Base-by-base conservation (phyloP, 2,329 filamentous ascomycete genomes). In the Fusarium compactum region DNA sequence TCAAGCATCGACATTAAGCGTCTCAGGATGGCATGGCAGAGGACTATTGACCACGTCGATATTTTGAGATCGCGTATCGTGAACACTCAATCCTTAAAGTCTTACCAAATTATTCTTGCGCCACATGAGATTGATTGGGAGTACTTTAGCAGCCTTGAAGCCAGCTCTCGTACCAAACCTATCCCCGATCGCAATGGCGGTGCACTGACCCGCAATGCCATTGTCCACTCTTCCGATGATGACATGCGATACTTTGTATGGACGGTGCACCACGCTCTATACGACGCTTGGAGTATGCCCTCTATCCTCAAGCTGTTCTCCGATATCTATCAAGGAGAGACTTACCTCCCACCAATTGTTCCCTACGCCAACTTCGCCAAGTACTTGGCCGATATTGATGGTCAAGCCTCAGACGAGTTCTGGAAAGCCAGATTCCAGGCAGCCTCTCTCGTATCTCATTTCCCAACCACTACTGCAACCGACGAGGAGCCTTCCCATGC, bases 11-110 rank as follows among this genome's bases (percentile, higher is more conserved):
- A 65, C 6, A 25, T 74, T 0, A 53, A 62, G 0, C 51, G 51
- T 4, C 71, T 76, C 38, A 69, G 68, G 47, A 20, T 58, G 2
- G 74, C 76, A 10, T 76, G 74, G 74, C 62, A 76, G 16, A 58
- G 29, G 6, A 66, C 68, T 6, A 52, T 71, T 9, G 52, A 69
- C 5, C 46, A 43, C 2, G 68, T 73, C 7, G 62, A 70, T 10
- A 76, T 77, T 15, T 8, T 77, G 18, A 67, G 75, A 56, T 67
- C 74, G 0, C 71, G 75, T 1, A 75, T 76, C 24, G 65, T 76
- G 6, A 74, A 67, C 38, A 22, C 62, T 7, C 34, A 46, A 16
- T 61, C 67, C 0, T 43, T 66, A 12, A 73, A 50, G 38, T 72
- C 70, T 0, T 72, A 74, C 11, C 73, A 73, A 56, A 63, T n/a